Conservation (phyloP, 345 rosid genomes). For the Citrus australasica region DNA sequence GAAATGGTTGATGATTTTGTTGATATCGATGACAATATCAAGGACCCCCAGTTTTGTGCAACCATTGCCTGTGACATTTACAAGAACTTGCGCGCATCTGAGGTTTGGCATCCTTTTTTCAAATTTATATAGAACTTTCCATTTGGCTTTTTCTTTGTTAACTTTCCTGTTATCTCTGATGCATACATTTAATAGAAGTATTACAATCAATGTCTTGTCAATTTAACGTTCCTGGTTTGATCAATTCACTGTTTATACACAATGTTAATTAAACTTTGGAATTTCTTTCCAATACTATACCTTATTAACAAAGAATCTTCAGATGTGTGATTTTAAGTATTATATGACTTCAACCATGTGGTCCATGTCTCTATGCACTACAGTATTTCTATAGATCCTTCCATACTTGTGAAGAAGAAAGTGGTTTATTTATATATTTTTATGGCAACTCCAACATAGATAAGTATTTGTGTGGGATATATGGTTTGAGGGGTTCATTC, state of each 20-base stretch:
- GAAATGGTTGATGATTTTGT: slow-evolving; percentile 18
- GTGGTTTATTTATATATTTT: background rate
- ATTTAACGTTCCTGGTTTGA: background rate
- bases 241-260: background rate
- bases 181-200: background rate
- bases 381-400: background rate
- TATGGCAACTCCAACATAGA: background rate
- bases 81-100: slow-evolving; percentile 31
- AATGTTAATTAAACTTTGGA: background rate
- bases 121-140: background rate
- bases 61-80: slow-evolving; percentile 35
- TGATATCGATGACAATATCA: slow-evolving; percentile 19
- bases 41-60: slow-evolving; percentile 40
- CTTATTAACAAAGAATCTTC: background rate
- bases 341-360: background rate
- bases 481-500: too few relatives aligned
- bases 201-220: background rate
- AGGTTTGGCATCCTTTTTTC: slow-evolving; percentile 18
- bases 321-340: background rate
- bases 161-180: background rate
- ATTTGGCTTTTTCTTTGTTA: background rate
- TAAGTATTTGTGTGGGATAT: background rate
- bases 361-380: background rate
- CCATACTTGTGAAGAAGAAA: background rate
- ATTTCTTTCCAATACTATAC: background rate